A percentile compares a stretch with the other conserved stretches of the same genome.
Evolutionary conservation across 139 green algal species (phyloP).

Genomic region (Mesotaenium endlicherianum): DNA sequence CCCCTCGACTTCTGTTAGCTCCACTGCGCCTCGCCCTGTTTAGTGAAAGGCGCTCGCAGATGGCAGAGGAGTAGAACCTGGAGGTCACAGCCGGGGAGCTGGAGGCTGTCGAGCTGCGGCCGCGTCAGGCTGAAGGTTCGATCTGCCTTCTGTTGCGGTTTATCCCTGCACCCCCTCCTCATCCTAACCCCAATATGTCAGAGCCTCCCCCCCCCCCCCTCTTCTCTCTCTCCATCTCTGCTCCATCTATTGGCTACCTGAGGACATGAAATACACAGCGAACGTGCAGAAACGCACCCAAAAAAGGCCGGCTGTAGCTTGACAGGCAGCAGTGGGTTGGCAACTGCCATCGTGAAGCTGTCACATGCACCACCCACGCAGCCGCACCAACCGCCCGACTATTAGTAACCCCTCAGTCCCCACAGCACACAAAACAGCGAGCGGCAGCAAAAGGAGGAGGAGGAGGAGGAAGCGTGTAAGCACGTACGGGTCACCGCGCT

Average conservation of each 20-base stretch:
- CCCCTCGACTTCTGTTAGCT: neutral
- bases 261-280: neutral
- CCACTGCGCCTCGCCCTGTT: neutral
- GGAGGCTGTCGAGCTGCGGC: neutral
- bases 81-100: neutral
- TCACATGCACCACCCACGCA: too few species aligned
- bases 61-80: neutral
- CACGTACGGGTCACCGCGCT: neutral
- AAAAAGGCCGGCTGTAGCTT: neutral
- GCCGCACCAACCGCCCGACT: too few species aligned
- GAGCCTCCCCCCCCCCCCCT: neutral
- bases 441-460: too few species aligned
- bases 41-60: neutral
- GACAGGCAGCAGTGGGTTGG: neutral
- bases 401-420: too few species aligned
- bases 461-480: too few species aligned
- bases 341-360: neutral
- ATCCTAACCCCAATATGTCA: too few species aligned
- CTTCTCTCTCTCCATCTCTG: neutral
- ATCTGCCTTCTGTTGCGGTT: neutral
- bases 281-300: neutral
- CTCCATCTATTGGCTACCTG: neutral
- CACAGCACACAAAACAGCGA: too few species aligned
- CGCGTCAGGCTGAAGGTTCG: neutral
- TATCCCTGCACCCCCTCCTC: slow-evolving; percentile 10